Percentiles rank a stretch among this genome's conserved stretches.
phyloP scores from a whole-genome alignment of 1,139 yeast genomes.

The Yamadazyma epiphylla region DNA sequence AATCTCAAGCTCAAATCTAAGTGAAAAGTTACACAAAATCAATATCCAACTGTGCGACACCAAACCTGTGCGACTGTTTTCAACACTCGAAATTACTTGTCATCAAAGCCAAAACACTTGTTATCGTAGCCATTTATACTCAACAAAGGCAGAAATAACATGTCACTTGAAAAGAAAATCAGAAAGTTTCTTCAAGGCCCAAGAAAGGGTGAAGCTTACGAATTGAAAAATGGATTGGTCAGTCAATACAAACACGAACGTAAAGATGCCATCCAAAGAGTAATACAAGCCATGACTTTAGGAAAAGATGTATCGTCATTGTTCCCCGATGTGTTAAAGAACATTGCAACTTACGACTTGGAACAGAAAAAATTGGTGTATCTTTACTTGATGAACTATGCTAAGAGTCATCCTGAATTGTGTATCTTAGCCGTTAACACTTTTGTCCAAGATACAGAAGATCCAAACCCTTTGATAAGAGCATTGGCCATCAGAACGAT shows the following conservation, averaged over 20 bases:
- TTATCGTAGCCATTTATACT: too few species aligned
- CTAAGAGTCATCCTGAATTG: constrained; percentile 92
- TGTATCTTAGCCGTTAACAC: constrained; percentile 96
- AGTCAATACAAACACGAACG: constrained; percentile 93
- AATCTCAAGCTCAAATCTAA: too few species aligned
- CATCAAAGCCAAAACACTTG: too few species aligned
- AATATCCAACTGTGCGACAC: too few species aligned
- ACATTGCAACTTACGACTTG: constrained; percentile 93
- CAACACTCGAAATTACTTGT: too few species aligned
- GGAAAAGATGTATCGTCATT: constrained; percentile 97
- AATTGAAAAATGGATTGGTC: constrained; percentile 83
- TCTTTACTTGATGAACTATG: constrained; percentile 93
- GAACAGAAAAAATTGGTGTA: constrained; percentile 97
- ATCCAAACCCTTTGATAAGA: constrained; percentile 92
- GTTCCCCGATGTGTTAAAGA: constrained; percentile 94
- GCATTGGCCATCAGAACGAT: constrained; percentile 96
- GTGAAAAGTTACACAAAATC: background rate
- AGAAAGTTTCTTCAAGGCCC: constrained; percentile 45
- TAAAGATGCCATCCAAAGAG: constrained; percentile 94
- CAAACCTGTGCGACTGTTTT: too few species aligned
- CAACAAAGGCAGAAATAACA: too few species aligned
- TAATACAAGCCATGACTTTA: constrained; percentile 96
- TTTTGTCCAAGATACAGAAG: constrained; percentile 93
- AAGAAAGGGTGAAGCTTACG: constrained; percentile 74
- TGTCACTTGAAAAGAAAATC: constrained; percentile 45